Base-by-base conservation (phyloP, 1,284 basidiomycete genomes). In the Fomes fomentarius region DNA sequence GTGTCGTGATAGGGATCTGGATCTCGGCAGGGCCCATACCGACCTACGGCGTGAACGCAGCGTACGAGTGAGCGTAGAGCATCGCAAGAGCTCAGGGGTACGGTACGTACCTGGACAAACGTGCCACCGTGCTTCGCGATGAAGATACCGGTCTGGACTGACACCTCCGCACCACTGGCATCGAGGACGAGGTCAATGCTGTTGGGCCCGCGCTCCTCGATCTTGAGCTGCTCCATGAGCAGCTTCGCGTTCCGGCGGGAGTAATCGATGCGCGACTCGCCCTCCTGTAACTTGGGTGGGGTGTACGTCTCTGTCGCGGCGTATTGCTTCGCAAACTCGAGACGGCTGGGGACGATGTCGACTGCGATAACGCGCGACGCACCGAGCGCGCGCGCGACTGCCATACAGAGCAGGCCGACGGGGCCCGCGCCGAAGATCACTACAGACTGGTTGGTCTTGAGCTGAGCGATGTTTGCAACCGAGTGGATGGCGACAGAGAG, bases 401-500 rank as follows among this genome's bases (percentile, higher is more conserved):
- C 95, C 86, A 96, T 95, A 69, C 87, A 90, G 31, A 98, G 83
- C 17, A 98, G 79, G 25, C 95, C 95, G 58, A 98, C 93, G 8
- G 96, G 96, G 1, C 96, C 96, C 56, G 95, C 96, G 24, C 89
- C 89, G 64, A 96, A 94, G 54, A 98, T 77, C 22, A 83, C 84
- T 57, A 94, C 83, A 40, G 83, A 84, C 70, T 92, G 84, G 66
- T 84, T 84, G 33, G 89, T 76, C 47, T 82, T 83, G 69, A 97
- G 79, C 34, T 80, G 75, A 21, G 89, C 95, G 34, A 94, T 79
- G 63, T 82, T 91, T 42, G 85, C 82, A 30, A 97, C 89, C 1
- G 93, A 87, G 71, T 98, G 95, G 12, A 97, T 84, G 6, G 87
- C 96, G 31, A 98, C 96, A 15, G 93, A 86, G 35, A 98, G 83